Conservation (phyloP, 305 asterid genomes). For the Fraxinus nigra region DNA sequence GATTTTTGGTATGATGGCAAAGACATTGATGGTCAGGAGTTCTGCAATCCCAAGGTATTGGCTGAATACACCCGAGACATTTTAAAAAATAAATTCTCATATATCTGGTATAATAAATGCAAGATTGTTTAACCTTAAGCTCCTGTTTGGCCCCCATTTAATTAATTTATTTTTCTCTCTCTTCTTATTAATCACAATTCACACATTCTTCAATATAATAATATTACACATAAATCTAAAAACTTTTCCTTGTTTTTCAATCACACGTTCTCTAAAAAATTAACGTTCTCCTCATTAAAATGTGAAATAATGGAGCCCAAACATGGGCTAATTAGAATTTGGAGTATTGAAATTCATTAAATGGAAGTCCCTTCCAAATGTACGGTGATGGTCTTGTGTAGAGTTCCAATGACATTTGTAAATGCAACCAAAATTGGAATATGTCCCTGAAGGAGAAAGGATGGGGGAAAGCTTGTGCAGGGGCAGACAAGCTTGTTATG, state of each 20-base stretch:
- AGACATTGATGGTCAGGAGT: neutral
- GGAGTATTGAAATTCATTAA: neutral
- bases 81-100: neutral
- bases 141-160: no score
- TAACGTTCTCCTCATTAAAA: no score
- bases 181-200: no score
- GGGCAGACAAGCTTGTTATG: neutral
- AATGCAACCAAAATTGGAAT: neutral
- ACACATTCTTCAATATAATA: no score
- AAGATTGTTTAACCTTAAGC: neutral
- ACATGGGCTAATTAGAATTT: neutral
- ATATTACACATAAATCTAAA: no score
- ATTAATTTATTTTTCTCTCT: no score
- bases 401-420: neutral
- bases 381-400: neutral
- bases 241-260: no score
- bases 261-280: no score
- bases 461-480: neutral
- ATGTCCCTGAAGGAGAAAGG: neutral
- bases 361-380: neutral
- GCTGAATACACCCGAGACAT: neutral
- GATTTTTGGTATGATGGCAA: neutral
- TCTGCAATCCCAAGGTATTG: neutral
- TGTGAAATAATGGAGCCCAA: no score
- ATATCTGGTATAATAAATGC: neutral